Evolutionary conservation across 2,329 filamentous ascomycete genomes (phyloP), one percentile per base, ranked within the genome.

Genomic region (Furcasterigmium furcatum): DNA sequence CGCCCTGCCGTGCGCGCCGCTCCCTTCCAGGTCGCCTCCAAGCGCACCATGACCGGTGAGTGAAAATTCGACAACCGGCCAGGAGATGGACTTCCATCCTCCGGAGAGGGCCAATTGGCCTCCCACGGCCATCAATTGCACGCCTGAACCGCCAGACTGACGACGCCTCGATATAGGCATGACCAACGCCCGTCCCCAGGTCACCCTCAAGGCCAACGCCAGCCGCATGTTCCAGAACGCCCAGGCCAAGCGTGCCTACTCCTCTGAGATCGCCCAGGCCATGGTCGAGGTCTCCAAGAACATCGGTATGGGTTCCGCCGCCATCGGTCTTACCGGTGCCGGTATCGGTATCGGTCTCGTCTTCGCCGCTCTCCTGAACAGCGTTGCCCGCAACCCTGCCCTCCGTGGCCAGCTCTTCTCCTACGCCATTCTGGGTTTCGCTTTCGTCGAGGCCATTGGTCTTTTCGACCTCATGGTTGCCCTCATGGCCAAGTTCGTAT

Each of bases 321-420:
- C 89, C 78, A 91, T 95, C 68, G 89, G 89, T 87, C 87, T 95
- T 66, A 88, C 87, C 69, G 87, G 87, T 86, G 87, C 88, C 68
- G 87, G 88, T 90, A 89, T 94, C 73, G 89, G 89, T 88, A 95
- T 94, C 76, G 89, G 89, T 81, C 84, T 92, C 69, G 89, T 95
- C 70, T 95, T 95, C 84, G 88, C 87, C 69, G 85, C 88, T 66
- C 88, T 95, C 70, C 81, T 95, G 68, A 85, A 88, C 75, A 84
- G 84, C 77, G 88, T 94, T 72, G 88, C 89, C 79, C 88, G 89
- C 79, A 95, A 95, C 88, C 89, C 89, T 67, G 87, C 87, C 68
- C 88, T 95, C 78, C 87, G 88, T 79, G 89, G 88, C 72, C 90
- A 95, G 84, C 88, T 95, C 68, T 95, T 94, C 87, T 88, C 87